Evolutionary conservation across 1,284 basidiomycete species (phyloP).

Genomic region (Fistulinella cinereoalba): DNA sequence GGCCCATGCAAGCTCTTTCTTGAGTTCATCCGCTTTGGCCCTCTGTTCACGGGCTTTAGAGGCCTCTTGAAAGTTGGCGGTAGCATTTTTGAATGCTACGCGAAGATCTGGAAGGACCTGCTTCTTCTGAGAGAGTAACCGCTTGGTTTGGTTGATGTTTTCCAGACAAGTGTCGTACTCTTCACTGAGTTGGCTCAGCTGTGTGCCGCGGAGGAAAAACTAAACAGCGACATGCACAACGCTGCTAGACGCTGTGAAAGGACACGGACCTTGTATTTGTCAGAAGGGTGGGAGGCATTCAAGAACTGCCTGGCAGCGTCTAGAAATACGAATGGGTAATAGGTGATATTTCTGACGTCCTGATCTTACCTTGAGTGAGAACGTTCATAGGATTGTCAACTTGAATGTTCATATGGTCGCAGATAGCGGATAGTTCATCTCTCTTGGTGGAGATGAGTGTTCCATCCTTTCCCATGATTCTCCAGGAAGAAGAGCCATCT

Average conservation of each 20-base stretch:
- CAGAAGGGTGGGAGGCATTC: conserved; percentile 75
- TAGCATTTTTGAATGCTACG: conserved; percentile 57
- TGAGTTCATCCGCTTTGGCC: conserved; percentile 64
- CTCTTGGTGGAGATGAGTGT: conserved; percentile 75
- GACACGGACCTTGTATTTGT: conserved; percentile 81
- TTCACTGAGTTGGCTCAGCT: conserved; percentile 82
- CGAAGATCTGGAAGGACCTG: conserved; percentile 75
- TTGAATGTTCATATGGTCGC: conserved; percentile 94
- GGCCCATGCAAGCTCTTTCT: conserved; percentile 87
- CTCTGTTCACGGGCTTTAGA: conserved; percentile 71
- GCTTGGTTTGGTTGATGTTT: conserved; percentile 67
- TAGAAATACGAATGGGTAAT: conserved; percentile 16
- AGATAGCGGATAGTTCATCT: conserved; percentile 83
- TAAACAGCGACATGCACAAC: background rate
- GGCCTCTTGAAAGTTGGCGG: conserved; percentile 66
- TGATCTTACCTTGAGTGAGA: conserved; percentile 73
- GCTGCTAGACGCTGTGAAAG: background rate
- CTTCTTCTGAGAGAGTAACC: conserved; percentile 64
- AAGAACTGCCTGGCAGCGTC: conserved; percentile 73
- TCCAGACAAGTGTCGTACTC: conserved; percentile 80
- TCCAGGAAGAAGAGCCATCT: conserved; percentile 78
- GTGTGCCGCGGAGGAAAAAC: conserved; percentile 95
- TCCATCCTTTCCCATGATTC: conserved; percentile 74
- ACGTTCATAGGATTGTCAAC: conserved; percentile 98
- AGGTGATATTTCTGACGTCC: background rate